These are phyloP conservation scores for Peniophora sp. DNA, from an alignment of 1,284 basidiomycete species.

Conservation along the genomic window DNA sequence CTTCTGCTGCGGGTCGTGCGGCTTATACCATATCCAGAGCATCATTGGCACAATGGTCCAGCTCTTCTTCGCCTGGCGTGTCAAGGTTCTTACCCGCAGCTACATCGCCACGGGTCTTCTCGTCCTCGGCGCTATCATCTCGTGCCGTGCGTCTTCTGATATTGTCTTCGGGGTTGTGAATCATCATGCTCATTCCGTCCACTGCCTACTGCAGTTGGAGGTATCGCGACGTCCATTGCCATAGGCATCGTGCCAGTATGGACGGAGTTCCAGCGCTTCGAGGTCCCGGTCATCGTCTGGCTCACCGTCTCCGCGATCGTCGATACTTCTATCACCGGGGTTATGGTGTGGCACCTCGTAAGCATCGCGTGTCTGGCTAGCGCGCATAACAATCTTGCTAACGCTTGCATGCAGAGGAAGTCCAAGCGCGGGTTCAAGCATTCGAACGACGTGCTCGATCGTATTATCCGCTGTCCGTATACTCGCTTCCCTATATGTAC, in stretches of 20 bases:
- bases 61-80: constrained; percentile 35
- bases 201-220: constrained; percentile 15
- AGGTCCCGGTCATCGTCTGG: constrained; percentile 24
- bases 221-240: constrained; percentile 24
- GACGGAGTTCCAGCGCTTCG: constrained; percentile 20
- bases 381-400: not conserved
- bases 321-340: constrained; percentile 21
- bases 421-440: constrained; percentile 7
- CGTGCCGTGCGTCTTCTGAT: constrained; percentile 19
- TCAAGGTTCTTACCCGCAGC: constrained; percentile 27
- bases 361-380: constrained; percentile 5
- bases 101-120: constrained; percentile 18
- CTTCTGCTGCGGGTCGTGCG: not conserved
- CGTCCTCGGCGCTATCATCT: constrained; percentile 19
- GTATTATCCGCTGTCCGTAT: constrained; percentile 7
- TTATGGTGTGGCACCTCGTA: constrained; percentile 20
- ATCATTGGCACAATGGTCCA: constrained; percentile 32
- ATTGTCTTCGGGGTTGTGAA: not conserved
- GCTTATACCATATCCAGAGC: constrained; percentile 16
- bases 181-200: not conserved
- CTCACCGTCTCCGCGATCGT: constrained; percentile 19
- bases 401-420: constrained; percentile 3
- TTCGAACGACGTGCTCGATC: constrained; percentile 7
- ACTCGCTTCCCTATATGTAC: not conserved
- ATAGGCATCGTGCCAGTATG: constrained; percentile 21